These are phyloP conservation scores for Melampsora americana DNA, from an alignment of 1,284 basidiomycete genomes.

Conservation along the genomic window DNA sequence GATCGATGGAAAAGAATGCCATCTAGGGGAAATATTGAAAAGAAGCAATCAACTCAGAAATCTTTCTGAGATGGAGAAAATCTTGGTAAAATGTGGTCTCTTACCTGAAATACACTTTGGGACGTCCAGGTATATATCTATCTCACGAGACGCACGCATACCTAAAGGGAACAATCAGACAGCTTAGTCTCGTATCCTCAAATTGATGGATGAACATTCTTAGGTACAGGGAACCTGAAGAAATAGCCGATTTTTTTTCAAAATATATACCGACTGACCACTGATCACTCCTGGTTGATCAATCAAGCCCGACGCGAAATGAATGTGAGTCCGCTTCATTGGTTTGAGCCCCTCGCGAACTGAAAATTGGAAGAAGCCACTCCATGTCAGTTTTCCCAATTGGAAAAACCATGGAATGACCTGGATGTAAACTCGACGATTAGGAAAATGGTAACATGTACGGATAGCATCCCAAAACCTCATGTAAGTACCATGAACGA, in stretches of 20 bases:
- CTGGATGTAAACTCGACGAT: not conserved
- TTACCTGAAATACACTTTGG: constrained; percentile 35
- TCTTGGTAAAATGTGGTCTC: too few relatives aligned
- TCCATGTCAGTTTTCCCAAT: not conserved
- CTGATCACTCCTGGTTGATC: constrained; percentile 67
- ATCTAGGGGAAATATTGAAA: constrained; percentile 52
- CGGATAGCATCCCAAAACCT: constrained; percentile 71
- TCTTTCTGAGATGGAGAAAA: not conserved
- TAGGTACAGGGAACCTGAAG: not conserved
- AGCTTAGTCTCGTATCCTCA: not conserved
- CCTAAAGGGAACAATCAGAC: not conserved
- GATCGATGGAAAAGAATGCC: constrained; percentile 72
- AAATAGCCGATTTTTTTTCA: not conserved
- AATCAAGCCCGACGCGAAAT: constrained; percentile 67
- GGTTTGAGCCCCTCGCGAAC: constrained; percentile 70
- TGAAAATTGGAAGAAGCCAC: constrained; percentile 51
- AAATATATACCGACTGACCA: constrained; percentile 58
- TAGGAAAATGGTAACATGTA: constrained; percentile 50
- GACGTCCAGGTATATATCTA: constrained; percentile 39
- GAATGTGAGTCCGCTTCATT: constrained; percentile 83
- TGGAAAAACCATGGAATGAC: not conserved
- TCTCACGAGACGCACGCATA: constrained; percentile 28
- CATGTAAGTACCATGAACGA: constrained; percentile 72
- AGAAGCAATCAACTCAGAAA: not conserved
- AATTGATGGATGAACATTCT: not conserved